A percentile compares a stretch with the other conserved stretches of the same genome.
Conservation (phyloP, 176 grass and related monocot genomes). For the Triticum monococcum region DNA sequence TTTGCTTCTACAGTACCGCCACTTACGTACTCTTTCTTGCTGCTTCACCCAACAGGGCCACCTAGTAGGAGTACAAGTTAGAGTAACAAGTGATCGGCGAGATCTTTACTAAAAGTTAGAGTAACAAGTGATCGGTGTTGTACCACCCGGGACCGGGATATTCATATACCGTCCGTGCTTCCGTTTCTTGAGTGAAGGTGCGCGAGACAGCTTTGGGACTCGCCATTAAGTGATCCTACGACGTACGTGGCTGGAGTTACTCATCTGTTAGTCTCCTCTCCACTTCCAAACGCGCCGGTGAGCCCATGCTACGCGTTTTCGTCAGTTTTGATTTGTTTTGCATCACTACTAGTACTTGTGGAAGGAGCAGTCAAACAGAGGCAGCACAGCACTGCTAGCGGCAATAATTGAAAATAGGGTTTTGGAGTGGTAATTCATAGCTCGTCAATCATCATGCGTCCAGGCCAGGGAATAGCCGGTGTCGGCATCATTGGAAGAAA, state of each 20-base stretch:
- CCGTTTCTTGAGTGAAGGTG: no score
- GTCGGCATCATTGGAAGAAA: conserved; percentile 5
- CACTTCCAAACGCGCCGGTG: neutral
- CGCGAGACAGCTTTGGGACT: no score
- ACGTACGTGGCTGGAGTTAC: no score
- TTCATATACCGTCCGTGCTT: no score
- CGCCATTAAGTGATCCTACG: no score
- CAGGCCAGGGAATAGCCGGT: conserved; percentile 3
- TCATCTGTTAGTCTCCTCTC: no score
- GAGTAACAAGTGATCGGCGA: neutral
- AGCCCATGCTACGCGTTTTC: neutral
- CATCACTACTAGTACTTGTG: neutral
- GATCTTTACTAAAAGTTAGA: no score
- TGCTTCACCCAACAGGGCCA: neutral
- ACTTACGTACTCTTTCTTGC: neutral
- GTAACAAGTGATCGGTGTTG: neutral
- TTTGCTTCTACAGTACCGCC: no score
- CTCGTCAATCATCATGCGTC: conserved; percentile 2
- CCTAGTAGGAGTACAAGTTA: neutral
- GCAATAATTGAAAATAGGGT: neutral
- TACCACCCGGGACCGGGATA: no score
- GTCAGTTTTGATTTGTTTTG: neutral
- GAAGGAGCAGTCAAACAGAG: neutral
- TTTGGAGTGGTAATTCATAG: neutral
- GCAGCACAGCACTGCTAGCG: neutral